Base-by-base conservation (phyloP, 768 basidiomycete genomes). In the Holtermanniella nyarrowii region DNA sequence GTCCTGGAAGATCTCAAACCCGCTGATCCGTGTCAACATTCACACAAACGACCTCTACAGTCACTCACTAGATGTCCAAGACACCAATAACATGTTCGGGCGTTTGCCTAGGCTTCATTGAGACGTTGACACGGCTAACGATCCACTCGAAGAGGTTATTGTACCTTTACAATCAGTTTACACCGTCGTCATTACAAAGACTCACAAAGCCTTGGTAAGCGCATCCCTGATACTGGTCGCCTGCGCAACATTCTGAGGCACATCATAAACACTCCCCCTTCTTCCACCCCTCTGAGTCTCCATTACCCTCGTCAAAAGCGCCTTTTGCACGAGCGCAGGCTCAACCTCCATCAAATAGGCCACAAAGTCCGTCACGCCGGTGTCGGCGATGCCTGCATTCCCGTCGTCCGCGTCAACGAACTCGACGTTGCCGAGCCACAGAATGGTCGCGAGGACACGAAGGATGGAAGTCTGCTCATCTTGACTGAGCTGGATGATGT, bases 121-220 rank as follows among this genome's bases (percentile, higher is more conserved):
- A 96, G 16, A 88, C 75, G 68, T 99, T 99, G 68, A 99, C 80
- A 54, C 88, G 82, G 14, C 87, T 86, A 41, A 99, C 95, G 61
- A 99, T 97, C 95, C 95, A 99, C 67, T 99, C 93, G 69, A 99
- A 97, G 3, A 96, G 75, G 70, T 97, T 96, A 74, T 91, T 96
- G 73, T 99, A 99, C 26, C 62, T 60, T 27, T 26, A 2, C 14
- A 41, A 18, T 42, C 13, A 11, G 23, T 42, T 40, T 18, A 21
- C 13, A 44, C 26, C 21, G 22, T 25, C 16, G 13, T 4, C 7
- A 42, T 10, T 25, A 7, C n/a, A 18, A 18, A 20, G 3, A 55
- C 68, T 59, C 31, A 67, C 58, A 99, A 83, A 14, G 90, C 93
- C 70, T 97, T 93, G 3, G 93, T 76, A 37, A 99, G 75, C 0